Percentiles rank a stretch among this genome's conserved stretches.
phyloP scores from a whole-genome alignment of 306 rosid species.

The Quercus cerris region DNA sequence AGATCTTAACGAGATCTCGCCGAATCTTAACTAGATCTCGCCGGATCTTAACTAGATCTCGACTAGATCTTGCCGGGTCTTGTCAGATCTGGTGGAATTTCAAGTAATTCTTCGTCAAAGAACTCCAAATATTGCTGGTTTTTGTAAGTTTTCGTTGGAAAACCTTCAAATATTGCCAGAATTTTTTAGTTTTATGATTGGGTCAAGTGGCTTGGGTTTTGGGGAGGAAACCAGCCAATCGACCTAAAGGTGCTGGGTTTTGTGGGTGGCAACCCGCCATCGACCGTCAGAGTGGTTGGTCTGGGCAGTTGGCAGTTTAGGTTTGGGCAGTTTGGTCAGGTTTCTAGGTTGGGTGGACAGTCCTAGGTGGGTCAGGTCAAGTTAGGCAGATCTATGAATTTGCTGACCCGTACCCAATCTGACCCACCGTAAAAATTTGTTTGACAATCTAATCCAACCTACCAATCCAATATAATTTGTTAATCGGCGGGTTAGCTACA shows the following conservation, averaged over 20 bases:
- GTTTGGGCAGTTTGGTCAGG: rapidly evolving
- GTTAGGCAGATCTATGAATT: rapidly evolving
- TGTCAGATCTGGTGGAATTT: rapidly evolving
- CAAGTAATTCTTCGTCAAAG: no score
- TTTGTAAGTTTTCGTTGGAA: rapidly evolving
- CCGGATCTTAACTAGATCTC: no score
- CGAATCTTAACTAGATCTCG: no score
- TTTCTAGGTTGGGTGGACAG: no score
- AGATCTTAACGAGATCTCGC: rapidly evolving
- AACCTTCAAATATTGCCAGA: rapidly evolving
- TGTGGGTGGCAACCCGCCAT: rapidly evolving
- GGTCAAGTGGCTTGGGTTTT: rapidly evolving
- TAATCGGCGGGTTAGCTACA: no score
- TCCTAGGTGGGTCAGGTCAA: no score
- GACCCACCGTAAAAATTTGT: no score
- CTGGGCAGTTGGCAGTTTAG: rapidly evolving
- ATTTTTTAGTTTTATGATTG: no score
- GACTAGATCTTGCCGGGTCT: rapidly evolving
- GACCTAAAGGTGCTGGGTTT: rapidly evolving
- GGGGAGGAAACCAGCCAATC: rapidly evolving
- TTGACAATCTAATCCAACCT: no score
- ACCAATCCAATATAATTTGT: no score
- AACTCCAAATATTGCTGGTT: no score
- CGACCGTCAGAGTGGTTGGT: rapidly evolving
- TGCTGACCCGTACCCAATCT: rapidly evolving